phyloP scores from a whole-genome alignment of 2,329 filamentous ascomycete species.

The Thermothelomyces thermophilus region DNA sequence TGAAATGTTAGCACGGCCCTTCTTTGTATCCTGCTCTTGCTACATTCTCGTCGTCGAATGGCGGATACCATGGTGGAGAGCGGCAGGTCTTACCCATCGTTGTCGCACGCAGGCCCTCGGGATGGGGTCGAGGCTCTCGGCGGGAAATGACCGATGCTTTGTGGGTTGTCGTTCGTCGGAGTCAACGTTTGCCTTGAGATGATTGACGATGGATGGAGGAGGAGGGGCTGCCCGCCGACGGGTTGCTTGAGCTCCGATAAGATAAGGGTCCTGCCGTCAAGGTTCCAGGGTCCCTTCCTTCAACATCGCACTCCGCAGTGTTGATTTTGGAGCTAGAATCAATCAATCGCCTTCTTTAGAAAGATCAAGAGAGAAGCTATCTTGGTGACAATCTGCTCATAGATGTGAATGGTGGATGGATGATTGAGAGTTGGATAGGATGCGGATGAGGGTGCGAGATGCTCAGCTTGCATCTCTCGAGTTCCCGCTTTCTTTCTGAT shows the following conservation, averaged over 20 bases:
- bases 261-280: slow-evolving; percentile 22
- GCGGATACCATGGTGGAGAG: not conserved
- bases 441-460: too few species aligned
- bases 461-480: too few species aligned
- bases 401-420: too few species aligned
- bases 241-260: slow-evolving; percentile 20
- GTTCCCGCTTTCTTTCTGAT: too few species aligned
- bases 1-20: not conserved
- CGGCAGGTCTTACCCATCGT: slow-evolving; percentile 15
- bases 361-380: too few species aligned
- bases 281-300: slow-evolving; percentile 7
- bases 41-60: not conserved
- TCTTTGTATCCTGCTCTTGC: not conserved
- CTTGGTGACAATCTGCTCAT: too few species aligned
- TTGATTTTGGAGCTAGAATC: too few species aligned
- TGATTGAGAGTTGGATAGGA: too few species aligned
- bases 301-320: too few species aligned
- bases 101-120: not conserved
- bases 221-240: slow-evolving; percentile 11
- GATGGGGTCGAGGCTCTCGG: not conserved
- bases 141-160: not conserved
- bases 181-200: slow-evolving; percentile 10
- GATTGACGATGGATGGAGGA: too few species aligned
- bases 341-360: too few species aligned
- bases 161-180: not conserved